These are phyloP conservation scores for Lobosporangium transversale DNA, from an alignment of 192 early-diverging fungal genomes.

Conservation along the genomic window DNA sequence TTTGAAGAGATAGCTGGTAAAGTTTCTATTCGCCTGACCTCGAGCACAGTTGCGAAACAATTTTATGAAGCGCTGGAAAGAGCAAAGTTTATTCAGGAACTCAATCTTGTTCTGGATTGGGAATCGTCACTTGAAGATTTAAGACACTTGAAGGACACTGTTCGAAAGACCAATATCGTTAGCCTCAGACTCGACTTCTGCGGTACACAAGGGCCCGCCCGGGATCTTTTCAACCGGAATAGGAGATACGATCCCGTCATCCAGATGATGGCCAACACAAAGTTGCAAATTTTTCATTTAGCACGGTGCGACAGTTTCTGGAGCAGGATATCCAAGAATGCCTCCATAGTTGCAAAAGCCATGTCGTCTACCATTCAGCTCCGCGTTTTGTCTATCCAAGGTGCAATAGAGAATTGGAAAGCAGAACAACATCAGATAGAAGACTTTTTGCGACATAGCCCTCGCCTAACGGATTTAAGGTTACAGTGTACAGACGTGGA, in stretches of 20 bases:
- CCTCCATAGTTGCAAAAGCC: neutral
- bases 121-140: conserved; percentile 25
- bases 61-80: conserved; percentile 23
- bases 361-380: conserved; percentile 8
- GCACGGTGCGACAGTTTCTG: conserved; percentile 27
- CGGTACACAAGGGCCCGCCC: conserved; percentile 3
- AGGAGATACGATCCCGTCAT: conserved; percentile 27
- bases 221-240: conserved; percentile 23
- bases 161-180: conserved; percentile 14
- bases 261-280: conserved; percentile 27
- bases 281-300: conserved; percentile 12
- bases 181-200: conserved; percentile 25
- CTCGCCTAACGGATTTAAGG: conserved; percentile 10
- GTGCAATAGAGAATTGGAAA: conserved; percentile 29
- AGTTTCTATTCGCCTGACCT: conserved; percentile 12
- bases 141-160: conserved; percentile 2
- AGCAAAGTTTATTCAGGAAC: conserved; percentile 30
- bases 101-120: conserved; percentile 19
- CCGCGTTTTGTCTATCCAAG: conserved; percentile 15
- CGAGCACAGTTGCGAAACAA: conserved; percentile 6
- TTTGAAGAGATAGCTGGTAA: conserved; percentile 24
- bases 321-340: conserved; percentile 16
- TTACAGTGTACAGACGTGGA: conserved; percentile 22
- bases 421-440: conserved; percentile 12
- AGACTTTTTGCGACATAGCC: conserved; percentile 16